Percentiles rank a stretch among this genome's conserved stretches.
phyloP scores from a whole-genome alignment of 805 yeast genomes.

The Suhomyces canberraensis region DNA sequence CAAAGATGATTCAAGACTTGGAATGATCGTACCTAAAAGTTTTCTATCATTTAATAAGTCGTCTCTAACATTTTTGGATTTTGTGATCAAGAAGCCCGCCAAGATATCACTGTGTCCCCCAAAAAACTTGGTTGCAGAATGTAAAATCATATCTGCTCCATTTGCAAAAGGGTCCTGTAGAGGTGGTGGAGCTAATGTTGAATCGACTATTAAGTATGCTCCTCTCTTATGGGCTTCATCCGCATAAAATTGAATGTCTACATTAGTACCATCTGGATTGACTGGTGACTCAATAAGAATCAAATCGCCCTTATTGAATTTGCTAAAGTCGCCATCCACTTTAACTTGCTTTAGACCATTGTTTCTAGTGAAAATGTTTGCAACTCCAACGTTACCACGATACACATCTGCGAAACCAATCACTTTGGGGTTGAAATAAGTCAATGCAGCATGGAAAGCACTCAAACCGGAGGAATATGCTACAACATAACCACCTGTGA shows the following conservation, averaged over 20 bases:
- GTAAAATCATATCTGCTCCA: conserved; percentile 88
- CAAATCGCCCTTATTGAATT: conserved; percentile 66
- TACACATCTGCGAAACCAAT: conserved; percentile 78
- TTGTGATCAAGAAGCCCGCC: conserved; percentile 77
- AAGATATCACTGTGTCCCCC: conserved; percentile 94
- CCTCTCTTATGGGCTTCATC: conserved; percentile 73
- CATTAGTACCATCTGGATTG: conserved; percentile 73
- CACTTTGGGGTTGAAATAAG: conserved; percentile 67
- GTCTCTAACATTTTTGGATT: conserved; percentile 44
- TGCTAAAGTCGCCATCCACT: conserved; percentile 15
- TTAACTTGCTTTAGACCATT: conserved; percentile 50
- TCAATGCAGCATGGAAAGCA: conserved; percentile 75
- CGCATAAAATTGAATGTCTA: conserved; percentile 62
- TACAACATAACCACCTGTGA: conserved; percentile 64
- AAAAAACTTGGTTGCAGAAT: conserved; percentile 89
- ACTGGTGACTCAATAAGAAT: conserved; percentile 86
- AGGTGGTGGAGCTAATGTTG: conserved; percentile 95
- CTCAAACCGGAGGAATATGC: conserved; percentile 76
- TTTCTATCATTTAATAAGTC: conserved; percentile 60
- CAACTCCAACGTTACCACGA: conserved; percentile 79
- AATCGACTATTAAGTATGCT: conserved; percentile 69
- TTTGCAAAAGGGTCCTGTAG: conserved; percentile 73
- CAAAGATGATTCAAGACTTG: conserved; percentile 71
- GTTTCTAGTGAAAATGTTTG: conserved; percentile 58
- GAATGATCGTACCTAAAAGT: conserved; percentile 74